Base-by-base conservation (phyloP, 176 grass and related monocot species). In the Thalia dealbata region DNA sequence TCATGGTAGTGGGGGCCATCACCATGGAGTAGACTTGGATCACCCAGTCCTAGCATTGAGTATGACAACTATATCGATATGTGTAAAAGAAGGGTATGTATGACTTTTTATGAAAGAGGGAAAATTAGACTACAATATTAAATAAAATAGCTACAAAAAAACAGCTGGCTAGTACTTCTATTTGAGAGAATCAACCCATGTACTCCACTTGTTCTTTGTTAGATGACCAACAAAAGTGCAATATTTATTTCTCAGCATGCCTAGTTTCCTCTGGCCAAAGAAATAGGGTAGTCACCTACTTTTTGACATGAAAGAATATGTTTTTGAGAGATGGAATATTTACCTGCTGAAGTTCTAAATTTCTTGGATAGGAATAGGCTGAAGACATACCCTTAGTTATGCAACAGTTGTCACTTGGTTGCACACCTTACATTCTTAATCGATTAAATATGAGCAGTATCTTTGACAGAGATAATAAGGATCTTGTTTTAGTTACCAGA, bases 61-160 rank as follows among this genome's bases (percentile, higher is more conserved):
- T 75, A 81, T 88, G 82, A 92, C 89, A 78, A 61, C 82, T 54
- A 78, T 89, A 62, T 88, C 90, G 75, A 91, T 97, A 88, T 91
- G 81, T 77, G 84, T 97, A 65, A 97, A 97, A 86, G 95, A 97
- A 92, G 90, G 89, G 95, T 97, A 88, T 51, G 80, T 81, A 18
- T 11, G 21, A 70, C 10, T 29, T 51, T 27, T 15, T 72, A 28
- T 8, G 21, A 6, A 15, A 72, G 23, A 70, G 51, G 15, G 32
- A 13, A 44, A 21, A 44, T 44, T 68, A 23, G 65, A 68, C 2
- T 22, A 42, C 10, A 22, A 22, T 68, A 22, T 2, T 32, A 43
- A 23, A 35, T 11, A 10, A n/a, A n/a, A 45, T 68, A 43, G 7
- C 65, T 32, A 68, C 10, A 23, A 6, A 28, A 10, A 63, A 63